A percentile compares a stretch with the other conserved stretches of the same genome.
phyloP scores from a whole-genome alignment of 2,329 filamentous ascomycete species.

The Calonectria hongkongensis region DNA sequence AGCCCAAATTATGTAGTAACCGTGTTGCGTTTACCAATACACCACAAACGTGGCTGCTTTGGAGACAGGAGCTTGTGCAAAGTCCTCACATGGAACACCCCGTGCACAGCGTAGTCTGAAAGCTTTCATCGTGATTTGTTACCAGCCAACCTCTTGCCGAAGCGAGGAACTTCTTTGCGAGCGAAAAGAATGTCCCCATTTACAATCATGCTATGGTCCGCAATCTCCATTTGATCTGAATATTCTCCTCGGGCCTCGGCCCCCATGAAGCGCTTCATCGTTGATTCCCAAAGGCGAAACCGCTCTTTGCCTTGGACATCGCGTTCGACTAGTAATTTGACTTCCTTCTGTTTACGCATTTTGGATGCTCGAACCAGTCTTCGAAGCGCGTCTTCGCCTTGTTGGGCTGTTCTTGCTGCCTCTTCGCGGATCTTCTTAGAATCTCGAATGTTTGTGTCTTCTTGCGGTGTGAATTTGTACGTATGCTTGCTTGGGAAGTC shows the following conservation, averaged over 20 bases:
- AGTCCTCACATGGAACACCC: not conserved
- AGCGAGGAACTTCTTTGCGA: conserved; percentile 71
- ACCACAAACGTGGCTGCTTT: not conserved
- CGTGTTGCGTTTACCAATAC: not conserved
- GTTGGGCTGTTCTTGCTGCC: conserved; percentile 75
- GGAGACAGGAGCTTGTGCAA: not conserved
- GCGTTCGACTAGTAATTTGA: conserved; percentile 73
- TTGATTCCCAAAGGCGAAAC: conserved; percentile 76
- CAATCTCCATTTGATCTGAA: conserved; percentile 69
- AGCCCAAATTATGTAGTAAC: not conserved
- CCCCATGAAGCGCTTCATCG: conserved; percentile 74
- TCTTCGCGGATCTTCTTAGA: conserved; percentile 76
- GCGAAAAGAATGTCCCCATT: conserved; percentile 73
- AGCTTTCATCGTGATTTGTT: conserved; percentile 48
- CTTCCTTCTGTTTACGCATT: conserved; percentile 78
- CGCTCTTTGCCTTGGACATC: conserved; percentile 72
- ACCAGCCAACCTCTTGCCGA: conserved; percentile 62
- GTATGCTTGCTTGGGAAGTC: conserved; percentile 79
- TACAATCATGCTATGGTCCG: conserved; percentile 79
- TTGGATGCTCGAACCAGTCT: conserved; percentile 77
- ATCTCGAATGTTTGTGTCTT: conserved; percentile 68
- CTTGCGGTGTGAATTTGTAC: conserved; percentile 75
- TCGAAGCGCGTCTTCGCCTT: conserved; percentile 77
- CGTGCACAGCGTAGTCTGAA: not conserved
- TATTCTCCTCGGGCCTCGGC: conserved; percentile 56